Evolutionary conservation across 2,329 filamentous ascomycete genomes (phyloP), one percentile per base, ranked within the genome.

Genomic region (Daldinia eschscholtzii): DNA sequence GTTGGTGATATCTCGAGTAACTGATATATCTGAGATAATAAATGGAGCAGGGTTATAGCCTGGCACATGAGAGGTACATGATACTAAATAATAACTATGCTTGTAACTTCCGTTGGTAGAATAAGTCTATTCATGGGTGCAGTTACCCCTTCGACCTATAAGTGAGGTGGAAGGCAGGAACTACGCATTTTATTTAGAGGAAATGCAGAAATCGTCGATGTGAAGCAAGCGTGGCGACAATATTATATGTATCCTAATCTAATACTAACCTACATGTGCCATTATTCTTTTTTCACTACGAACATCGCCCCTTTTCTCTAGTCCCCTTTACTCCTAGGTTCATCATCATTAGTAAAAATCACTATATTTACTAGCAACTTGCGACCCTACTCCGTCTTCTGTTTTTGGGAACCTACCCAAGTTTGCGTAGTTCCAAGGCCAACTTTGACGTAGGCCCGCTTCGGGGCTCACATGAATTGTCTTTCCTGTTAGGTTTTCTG

Each of bases 281-380:
- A 23, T 23, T 23, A 23, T 23, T 23, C 20, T 23, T 23, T 23
- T n/a, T 55, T 46, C 18, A 48, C 35, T 39, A 55, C 10, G 26
- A 64, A 33, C 42, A 35, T 18, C n/a, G 35, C 41, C 58, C 46
- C 66, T 57, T 57, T 57, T 30, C 18, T 33, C 52, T 41, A 56
- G 50, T 37, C 12, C 10, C 35, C 10, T 39, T 39, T 39, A 56
- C 33, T 18, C 70, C 70, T 72, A 72, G 18, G 61, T 65, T 67
- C 28, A 50, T 64, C 7, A 64, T 39, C 37, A 55, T 23, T 53
- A 33, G 15, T 58, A 18, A 6, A 58, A 64, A 28, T 18, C 67
- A 28, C 23, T 56, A 7, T 68, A 70, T 70, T 23, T 44, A 37
- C 46, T 46, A 68, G 18, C 37, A 57, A 53, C 50, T 53, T 59